These are phyloP conservation scores for Ilyonectria robusta DNA, from an alignment of 2,329 filamentous ascomycete genomes.

Conservation along the genomic window DNA sequence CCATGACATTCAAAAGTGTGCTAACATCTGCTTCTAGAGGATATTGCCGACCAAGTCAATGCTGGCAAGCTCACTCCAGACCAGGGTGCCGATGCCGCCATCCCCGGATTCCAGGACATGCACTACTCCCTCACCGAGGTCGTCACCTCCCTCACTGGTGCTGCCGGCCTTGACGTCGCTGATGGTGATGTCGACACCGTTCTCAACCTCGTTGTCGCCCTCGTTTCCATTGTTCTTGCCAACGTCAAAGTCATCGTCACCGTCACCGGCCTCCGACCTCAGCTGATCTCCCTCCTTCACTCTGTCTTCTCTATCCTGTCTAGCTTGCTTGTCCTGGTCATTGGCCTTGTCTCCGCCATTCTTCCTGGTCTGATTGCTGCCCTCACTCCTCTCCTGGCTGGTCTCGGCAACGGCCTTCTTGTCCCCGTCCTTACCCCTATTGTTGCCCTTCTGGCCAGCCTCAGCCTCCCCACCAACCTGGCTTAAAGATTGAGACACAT, in stretches of 20 bases:
- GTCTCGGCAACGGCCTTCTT: neutral
- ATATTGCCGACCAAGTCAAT: neutral
- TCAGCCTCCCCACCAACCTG: neutral
- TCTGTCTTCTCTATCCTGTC: neutral
- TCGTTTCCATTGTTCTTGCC: neutral
- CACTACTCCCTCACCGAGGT: neutral
- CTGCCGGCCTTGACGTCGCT: neutral
- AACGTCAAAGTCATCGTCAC: neutral
- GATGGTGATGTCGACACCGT: neutral
- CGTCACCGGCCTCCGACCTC: constrained; percentile 9
- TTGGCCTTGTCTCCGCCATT: neutral
- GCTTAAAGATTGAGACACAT: neutral
- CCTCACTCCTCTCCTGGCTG: neutral
- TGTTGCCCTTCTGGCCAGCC: neutral
- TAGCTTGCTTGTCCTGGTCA: neutral
- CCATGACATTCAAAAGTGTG: too few species aligned
- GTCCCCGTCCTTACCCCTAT: neutral
- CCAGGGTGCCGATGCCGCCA: neutral
- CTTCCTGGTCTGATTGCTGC: neutral
- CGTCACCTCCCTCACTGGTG: constrained; percentile 4
- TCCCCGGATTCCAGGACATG: neutral
- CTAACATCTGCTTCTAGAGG: neutral
- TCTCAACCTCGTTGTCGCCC: neutral
- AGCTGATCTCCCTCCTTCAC: neutral
- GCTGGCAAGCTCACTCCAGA: neutral